Conservation (phyloP, 1,284 basidiomycete genomes). For the Cutaneotrichosporon mucoides region DNA sequence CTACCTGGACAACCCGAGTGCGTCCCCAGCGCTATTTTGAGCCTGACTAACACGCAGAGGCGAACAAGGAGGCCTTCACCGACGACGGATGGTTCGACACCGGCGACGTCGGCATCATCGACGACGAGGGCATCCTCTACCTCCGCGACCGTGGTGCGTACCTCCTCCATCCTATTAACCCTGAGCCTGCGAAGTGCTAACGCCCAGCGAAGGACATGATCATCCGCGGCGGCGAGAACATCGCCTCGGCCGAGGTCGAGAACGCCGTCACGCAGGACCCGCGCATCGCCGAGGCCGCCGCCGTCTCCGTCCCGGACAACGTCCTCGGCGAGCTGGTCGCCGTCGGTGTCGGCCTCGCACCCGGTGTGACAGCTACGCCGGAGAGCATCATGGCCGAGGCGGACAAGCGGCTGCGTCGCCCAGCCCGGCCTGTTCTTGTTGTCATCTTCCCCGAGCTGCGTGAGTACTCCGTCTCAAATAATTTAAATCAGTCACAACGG, state of each 20-base stretch:
- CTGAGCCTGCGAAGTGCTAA: too few species aligned
- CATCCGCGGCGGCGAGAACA: slow-evolving; percentile 47
- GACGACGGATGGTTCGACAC: slow-evolving; percentile 45
- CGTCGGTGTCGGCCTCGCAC: slow-evolving; percentile 29
- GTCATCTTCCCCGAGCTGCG: slow-evolving; percentile 15
- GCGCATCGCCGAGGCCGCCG: slow-evolving; percentile 33
- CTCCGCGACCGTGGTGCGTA: slow-evolving; percentile 11
- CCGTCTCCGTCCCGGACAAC: slow-evolving; percentile 35
- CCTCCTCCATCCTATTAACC: too few species aligned
- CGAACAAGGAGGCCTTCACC: slow-evolving; percentile 19
- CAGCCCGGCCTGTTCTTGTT: slow-evolving; percentile 14
- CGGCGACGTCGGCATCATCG: slow-evolving; percentile 37
- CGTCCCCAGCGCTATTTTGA: not conserved
- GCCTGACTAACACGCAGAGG: slow-evolving; percentile 6
- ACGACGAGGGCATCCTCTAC: slow-evolving; percentile 38
- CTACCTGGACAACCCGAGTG: slow-evolving; percentile 25
- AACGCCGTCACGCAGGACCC: slow-evolving; percentile 37
- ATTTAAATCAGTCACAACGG: not conserved
- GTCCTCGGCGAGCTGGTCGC: slow-evolving; percentile 42
- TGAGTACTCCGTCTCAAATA: not conserved
- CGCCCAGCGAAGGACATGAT: slow-evolving; percentile 30
- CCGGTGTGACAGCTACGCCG: slow-evolving; percentile 5
- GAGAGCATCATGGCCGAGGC: slow-evolving; percentile 14
- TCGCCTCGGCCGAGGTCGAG: slow-evolving; percentile 42
- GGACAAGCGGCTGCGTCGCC: slow-evolving; percentile 16